These are phyloP conservation scores for Vicia sativa DNA, from an alignment of 306 rosid species.

Conservation along the genomic window DNA sequence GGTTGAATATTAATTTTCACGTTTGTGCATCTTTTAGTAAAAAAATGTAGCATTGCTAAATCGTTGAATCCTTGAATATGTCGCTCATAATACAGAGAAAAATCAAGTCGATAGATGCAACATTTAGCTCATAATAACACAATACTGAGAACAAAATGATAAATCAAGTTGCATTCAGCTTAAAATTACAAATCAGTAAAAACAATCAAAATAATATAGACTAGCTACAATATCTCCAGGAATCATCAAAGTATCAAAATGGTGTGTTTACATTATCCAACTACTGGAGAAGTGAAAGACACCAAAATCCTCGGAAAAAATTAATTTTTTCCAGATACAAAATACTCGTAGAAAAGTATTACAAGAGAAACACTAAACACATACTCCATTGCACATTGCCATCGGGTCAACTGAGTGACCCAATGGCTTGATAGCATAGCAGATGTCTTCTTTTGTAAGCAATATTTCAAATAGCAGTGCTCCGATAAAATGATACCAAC, in stretches of 20 bases:
- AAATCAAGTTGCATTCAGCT: constrained; percentile 15
- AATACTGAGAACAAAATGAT: background rate
- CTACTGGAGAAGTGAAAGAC: constrained; percentile 41
- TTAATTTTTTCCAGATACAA: background rate
- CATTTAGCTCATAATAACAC: background rate
- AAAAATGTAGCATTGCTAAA: background rate
- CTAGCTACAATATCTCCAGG: constrained; percentile 31
- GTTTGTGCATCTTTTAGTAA: too few relatives aligned
- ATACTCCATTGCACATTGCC: background rate
- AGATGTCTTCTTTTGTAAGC: constrained; percentile 10
- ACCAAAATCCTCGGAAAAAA: constrained; percentile 31
- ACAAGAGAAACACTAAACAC: constrained; percentile 1
- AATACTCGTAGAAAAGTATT: background rate
- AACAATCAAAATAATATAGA: constrained; percentile 6
- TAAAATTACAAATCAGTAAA: constrained; percentile 27
- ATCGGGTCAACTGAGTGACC: constrained; percentile 15
- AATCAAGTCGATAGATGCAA: too few relatives aligned
- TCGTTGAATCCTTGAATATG: background rate
- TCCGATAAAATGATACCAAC: constrained; percentile 11
- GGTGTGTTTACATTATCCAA: constrained; percentile 22
- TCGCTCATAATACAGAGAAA: too few relatives aligned
- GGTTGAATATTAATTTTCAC: background rate
- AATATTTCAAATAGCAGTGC: background rate
- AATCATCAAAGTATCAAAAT: constrained; percentile 25
- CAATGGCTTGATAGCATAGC: constrained; percentile 4